These are phyloP conservation scores for Polytrichum formosum DNA, from an alignment of 225 moss, liverwort and hornwort species.

Conservation along the genomic window DNA sequence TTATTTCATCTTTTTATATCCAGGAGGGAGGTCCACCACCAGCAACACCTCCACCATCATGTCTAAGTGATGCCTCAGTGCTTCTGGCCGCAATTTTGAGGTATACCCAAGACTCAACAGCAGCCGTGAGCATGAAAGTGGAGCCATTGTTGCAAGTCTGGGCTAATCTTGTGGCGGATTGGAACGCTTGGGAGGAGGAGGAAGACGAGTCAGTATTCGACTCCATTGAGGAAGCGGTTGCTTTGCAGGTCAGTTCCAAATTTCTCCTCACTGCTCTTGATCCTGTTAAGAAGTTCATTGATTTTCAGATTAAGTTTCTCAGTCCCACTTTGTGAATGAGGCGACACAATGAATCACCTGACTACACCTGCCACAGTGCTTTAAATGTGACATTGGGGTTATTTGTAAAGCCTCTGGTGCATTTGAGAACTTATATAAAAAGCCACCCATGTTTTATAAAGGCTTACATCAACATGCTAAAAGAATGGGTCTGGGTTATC, in stretches of 20 bases:
- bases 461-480: too few relatives aligned
- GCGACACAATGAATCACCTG: too few relatives aligned
- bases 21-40: conserved; percentile 53
- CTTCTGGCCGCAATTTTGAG: conserved; percentile 76
- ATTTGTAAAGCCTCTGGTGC: too few relatives aligned
- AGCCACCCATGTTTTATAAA: too few relatives aligned
- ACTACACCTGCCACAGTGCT: too few relatives aligned
- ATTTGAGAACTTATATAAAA: too few relatives aligned
- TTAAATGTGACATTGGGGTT: too few relatives aligned
- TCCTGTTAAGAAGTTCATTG: background rate
- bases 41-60: conserved; percentile 69
- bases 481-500: too few relatives aligned
- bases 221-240: conserved; percentile 70
- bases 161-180: conserved; percentile 79
- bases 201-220: conserved; percentile 85
- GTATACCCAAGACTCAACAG: conserved; percentile 65
- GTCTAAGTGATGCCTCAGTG: conserved; percentile 77
- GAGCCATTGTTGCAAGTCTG: conserved; percentile 73
- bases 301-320: conserved; percentile 6
- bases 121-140: conserved; percentile 56
- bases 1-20: background rate
- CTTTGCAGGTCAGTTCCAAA: conserved; percentile 57
- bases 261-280: conserved; percentile 6
- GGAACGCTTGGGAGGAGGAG: conserved; percentile 80
- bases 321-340: background rate